Conservation (phyloP, 2,329 filamentous ascomycete genomes). For the Fusarium sp. region DNA sequence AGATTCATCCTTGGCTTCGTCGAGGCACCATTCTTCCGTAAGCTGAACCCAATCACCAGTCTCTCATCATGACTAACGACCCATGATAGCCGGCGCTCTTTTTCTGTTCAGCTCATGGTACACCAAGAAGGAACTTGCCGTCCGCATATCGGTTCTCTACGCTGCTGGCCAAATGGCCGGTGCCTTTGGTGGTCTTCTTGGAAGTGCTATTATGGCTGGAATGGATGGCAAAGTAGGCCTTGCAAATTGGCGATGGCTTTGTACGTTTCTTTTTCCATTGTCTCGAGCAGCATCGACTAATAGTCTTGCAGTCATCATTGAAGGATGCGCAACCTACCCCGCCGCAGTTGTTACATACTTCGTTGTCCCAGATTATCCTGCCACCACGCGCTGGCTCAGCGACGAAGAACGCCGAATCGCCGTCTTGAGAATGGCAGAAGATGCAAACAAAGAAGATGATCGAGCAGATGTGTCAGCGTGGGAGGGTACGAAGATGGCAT, state of each 20-base stretch:
- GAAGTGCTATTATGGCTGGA: slow-evolving; percentile 73
- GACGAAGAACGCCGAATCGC: slow-evolving; percentile 10
- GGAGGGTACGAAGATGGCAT: slow-evolving; percentile 12
- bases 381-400: slow-evolving; percentile 11
- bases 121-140: slow-evolving; percentile 68
- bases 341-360: slow-evolving; percentile 17
- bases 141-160: slow-evolving; percentile 74
- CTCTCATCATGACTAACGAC: no score
- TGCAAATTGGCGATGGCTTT: slow-evolving; percentile 66
- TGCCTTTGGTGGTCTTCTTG: slow-evolving; percentile 75
- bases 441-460: slow-evolving; percentile 13
- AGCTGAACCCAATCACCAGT: neutral
- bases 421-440: slow-evolving; percentile 9
- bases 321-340: slow-evolving; percentile 13
- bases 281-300: neutral
- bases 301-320: slow-evolving; percentile 5
- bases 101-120: slow-evolving; percentile 28
- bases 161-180: slow-evolving; percentile 76
- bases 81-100: neutral
- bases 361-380: slow-evolving; percentile 19
- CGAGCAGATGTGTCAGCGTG: neutral
- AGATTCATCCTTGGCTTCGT: slow-evolving; percentile 22
- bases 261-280: neutral
- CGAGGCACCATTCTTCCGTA: slow-evolving; percentile 13
- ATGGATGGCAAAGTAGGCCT: slow-evolving; percentile 70